Conservation (phyloP, 257 asterid genomes). For the Phtheirospermum japonicum region DNA sequence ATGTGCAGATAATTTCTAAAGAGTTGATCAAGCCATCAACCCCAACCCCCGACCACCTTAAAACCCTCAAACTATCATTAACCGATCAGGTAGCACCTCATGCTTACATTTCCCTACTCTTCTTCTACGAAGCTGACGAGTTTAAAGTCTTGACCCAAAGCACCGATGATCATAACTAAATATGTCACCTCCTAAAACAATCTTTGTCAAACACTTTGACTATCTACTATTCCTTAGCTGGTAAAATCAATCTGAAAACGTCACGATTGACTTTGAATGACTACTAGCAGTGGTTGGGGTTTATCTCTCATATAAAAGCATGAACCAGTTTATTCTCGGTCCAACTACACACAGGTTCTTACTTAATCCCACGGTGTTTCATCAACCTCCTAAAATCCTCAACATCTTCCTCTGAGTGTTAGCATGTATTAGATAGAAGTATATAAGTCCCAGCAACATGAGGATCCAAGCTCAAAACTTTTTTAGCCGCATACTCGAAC, state of each 20-base stretch:
- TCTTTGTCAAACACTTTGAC: conserved; percentile 35
- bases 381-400: too few relatives aligned
- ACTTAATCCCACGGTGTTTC: too few relatives aligned
- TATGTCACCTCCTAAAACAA: conserved; percentile 26
- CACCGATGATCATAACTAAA: not conserved
- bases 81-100: conserved; percentile 18
- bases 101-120: conserved; percentile 12
- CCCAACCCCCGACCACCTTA: conserved; percentile 25
- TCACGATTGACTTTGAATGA: conserved; percentile 32
- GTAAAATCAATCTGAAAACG: conserved; percentile 23
- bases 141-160: not conserved
- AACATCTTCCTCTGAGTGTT: too few relatives aligned
- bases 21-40: conserved; percentile 19
- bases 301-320: too few relatives aligned
- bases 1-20: not conserved
- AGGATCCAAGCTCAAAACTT: too few relatives aligned
- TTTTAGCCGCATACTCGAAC: too few relatives aligned
- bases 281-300: too few relatives aligned
- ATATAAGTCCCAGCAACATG: too few relatives aligned
- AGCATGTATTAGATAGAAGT: too few relatives aligned
- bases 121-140: conserved; percentile 21
- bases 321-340: too few relatives aligned
- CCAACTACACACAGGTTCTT: too few relatives aligned
- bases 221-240: conserved; percentile 40
- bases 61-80: conserved; percentile 17